Conservation (phyloP, 352 stramenopile genomes). For the Phytophthora sp. region DNA sequence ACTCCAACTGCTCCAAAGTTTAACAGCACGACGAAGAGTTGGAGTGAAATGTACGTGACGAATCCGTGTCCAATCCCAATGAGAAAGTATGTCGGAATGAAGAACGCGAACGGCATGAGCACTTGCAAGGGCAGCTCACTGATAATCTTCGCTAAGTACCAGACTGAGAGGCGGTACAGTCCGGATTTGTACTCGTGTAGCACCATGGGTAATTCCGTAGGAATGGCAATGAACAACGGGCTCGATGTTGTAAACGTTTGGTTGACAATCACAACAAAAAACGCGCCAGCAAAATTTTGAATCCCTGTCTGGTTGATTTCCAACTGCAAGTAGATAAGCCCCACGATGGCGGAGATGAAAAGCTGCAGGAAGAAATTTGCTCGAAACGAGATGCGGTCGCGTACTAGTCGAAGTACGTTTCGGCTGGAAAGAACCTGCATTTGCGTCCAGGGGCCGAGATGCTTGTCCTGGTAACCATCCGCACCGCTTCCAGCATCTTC, state of each 20-base stretch:
- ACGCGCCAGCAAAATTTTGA: constrained; percentile 47
- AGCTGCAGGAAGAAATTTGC: constrained; percentile 26
- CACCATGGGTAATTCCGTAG: constrained; percentile 41
- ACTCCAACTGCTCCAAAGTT: constrained; percentile 37
- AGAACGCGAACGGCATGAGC: constrained; percentile 43
- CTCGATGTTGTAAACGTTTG: constrained; percentile 38
- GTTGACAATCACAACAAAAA: constrained; percentile 56
- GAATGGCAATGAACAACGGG: constrained; percentile 29
- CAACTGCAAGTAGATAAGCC: constrained; percentile 56
- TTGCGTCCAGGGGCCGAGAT: constrained; percentile 26
- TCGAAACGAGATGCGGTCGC: constrained; percentile 38
- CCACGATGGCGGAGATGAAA: constrained; percentile 45
- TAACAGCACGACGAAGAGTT: constrained; percentile 42
- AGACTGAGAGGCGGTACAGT: constrained; percentile 44
- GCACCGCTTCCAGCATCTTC: not conserved
- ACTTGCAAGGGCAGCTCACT: constrained; percentile 57
- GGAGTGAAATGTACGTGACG: constrained; percentile 43
- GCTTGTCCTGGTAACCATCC: constrained; percentile 10
- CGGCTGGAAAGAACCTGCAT: constrained; percentile 36
- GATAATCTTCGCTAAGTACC: constrained; percentile 57
- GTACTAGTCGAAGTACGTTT: constrained; percentile 38
- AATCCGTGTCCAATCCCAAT: constrained; percentile 42
- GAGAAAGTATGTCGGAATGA: constrained; percentile 51
- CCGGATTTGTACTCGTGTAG: constrained; percentile 51
- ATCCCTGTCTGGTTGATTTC: constrained; percentile 42